phyloP scores from a whole-genome alignment of 768 basidiomycete species.

The Hebeloma cylindrosporum region DNA sequence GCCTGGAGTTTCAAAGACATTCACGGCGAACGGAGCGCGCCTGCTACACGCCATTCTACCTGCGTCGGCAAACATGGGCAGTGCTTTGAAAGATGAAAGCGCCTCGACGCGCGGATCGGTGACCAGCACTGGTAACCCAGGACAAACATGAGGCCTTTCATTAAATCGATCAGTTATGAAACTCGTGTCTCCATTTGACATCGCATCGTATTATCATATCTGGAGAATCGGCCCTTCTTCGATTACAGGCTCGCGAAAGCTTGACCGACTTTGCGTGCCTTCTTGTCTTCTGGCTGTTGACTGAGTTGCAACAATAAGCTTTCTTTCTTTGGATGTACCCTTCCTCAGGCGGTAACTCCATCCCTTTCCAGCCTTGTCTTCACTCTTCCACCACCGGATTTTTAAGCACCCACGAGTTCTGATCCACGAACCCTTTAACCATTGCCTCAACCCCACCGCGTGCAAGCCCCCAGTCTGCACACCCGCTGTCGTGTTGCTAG shows the following conservation, averaged over 20 bases:
- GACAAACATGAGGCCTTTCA: conserved; percentile 41
- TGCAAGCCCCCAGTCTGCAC: conserved; percentile 56
- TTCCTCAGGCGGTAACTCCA: too few species aligned
- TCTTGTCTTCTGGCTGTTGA: conserved; percentile 21
- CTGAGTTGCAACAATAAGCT: conserved; percentile 41
- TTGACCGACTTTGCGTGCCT: conserved; percentile 26
- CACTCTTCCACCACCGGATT: conserved; percentile 21
- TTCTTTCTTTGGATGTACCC: too few species aligned
- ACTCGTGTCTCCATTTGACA: conserved; percentile 37
- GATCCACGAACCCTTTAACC: conserved; percentile 35
- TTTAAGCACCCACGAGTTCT: conserved; percentile 18
- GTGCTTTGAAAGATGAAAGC: not conserved
- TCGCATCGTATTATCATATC: conserved; percentile 23
- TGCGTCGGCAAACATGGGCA: conserved; percentile 4
- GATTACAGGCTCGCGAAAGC: conserved; percentile 30
- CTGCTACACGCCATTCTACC: not conserved
- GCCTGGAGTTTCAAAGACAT: too few species aligned
- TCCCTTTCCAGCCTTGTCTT: too few species aligned
- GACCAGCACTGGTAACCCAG: conserved; percentile 22
- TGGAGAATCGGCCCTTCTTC: conserved; percentile 25
- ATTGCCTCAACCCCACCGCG: conserved; percentile 48
- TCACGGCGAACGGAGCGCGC: not conserved
- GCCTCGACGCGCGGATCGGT: too few species aligned
- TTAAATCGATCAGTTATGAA: conserved; percentile 31
- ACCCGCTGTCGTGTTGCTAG: too few species aligned